Base-by-base conservation (phyloP, 2,329 filamentous ascomycete genomes). In the Monilinia vaccinii-corymbosi region DNA sequence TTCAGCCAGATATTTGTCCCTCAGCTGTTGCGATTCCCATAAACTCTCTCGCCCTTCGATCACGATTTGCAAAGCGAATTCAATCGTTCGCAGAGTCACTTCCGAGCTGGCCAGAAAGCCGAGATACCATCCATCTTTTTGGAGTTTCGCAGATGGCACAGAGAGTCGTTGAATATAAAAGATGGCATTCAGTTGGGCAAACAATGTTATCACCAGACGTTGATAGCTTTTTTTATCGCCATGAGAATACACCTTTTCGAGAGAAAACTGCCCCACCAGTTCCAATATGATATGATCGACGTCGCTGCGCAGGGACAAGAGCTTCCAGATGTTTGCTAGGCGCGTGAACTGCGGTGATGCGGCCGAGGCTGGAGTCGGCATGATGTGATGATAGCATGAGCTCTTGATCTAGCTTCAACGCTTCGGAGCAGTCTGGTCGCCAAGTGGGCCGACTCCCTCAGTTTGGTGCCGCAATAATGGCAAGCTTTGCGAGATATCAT, bases 101-200 rank as follows among this genome's bases (percentile, higher is more conserved):
- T 76, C 74, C 75, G 74, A 76, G 62, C 73, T 75, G 0, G 70
- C 72, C 13, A 76, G 66, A 57, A 73, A 72, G 6, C 74, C 73
- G 16, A 76, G 65, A 62, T 75, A 73, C 63, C 70, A 71, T 45
- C 72, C 73, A 2, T 71, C 56, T 45, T 73, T 28, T 32, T 56
- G 72, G 48, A 70, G 58, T 36, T 68, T 71, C 48, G 73, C 71
- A 28, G 72, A 67, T 1, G 74, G 74, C n/a, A 76, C 57, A 1
- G 74, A 73, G 18, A 76, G 65, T n/a, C 75, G 68, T 61, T 76
- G 75, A 48, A 75, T 65, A 58, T 71, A 71, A 66, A 75, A 75
- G 52, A 76, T 73, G 56, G 71, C 66, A 58, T 73, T 74, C 42
- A 76, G 69, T 62, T 76, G 74, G 11, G 70, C 67, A 7, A 76